Evolutionary conservation across 305 asterid species (phyloP).

Genomic region (Fraxinus albicans): DNA sequence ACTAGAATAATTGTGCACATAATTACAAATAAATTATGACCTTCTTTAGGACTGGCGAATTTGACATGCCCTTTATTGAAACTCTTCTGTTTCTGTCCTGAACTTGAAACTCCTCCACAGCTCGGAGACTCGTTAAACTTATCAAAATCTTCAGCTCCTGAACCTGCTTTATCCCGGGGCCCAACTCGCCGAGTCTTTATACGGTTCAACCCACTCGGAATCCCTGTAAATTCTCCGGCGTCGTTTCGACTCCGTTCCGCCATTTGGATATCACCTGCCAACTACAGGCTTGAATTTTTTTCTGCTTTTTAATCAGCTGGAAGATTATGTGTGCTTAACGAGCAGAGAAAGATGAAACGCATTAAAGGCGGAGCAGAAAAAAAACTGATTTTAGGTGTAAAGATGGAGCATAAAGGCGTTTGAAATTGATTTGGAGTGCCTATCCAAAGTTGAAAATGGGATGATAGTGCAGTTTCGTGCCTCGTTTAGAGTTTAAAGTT

Average conservation of each 20-base stretch:
- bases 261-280: slow-evolving; percentile 35
- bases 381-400: neutral
- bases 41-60: slow-evolving; percentile 59
- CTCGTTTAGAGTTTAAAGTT: neutral
- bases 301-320: neutral
- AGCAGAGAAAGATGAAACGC: neutral
- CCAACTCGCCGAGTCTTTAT: slow-evolving; percentile 60
- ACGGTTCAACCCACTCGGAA: slow-evolving; percentile 91
- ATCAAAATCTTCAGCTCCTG: slow-evolving; percentile 51
- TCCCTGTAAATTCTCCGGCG: slow-evolving; percentile 44
- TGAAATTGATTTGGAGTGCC: slow-evolving; percentile 14
- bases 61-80: slow-evolving; percentile 44
- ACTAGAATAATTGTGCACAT: neutral
- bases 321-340: neutral
- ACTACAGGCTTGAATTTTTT: neutral
- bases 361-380: slow-evolving; percentile 6
- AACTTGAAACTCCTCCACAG: slow-evolving; percentile 36
- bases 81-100: slow-evolving; percentile 47
- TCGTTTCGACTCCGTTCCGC: slow-evolving; percentile 57
- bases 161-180: slow-evolving; percentile 40
- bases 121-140: slow-evolving; percentile 54
- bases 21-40: slow-evolving; percentile 27
- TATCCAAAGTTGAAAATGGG: neutral
- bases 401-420: slow-evolving; percentile 4
- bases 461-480: neutral